These are phyloP conservation scores for Trichoderma arundinaceum DNA, from an alignment of 2,329 filamentous ascomycete genomes.

Conservation along the genomic window DNA sequence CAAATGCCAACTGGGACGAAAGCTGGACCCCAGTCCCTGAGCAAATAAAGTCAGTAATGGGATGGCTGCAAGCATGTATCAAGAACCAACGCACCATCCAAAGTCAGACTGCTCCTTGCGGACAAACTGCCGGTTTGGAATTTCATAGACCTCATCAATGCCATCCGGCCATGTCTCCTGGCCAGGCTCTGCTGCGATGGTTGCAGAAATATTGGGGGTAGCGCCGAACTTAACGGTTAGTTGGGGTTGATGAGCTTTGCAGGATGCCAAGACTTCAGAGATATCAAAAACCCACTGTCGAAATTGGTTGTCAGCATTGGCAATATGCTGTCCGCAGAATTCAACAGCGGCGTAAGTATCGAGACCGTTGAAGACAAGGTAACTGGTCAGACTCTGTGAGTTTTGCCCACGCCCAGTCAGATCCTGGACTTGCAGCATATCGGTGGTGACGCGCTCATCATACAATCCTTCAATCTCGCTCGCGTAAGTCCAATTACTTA, in stretches of 20 bases:
- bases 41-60: neutral
- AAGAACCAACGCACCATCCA: conserved; percentile 11
- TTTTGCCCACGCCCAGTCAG: neutral
- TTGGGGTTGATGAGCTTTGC: neutral
- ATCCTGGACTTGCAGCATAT: conserved; percentile 12
- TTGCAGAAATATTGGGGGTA: conserved; percentile 17
- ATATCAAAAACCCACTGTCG: conserved; percentile 22
- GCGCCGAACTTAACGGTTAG: conserved; percentile 15
- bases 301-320: conserved; percentile 18
- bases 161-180: conserved; percentile 22
- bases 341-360: conserved; percentile 18
- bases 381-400: neutral
- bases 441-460: neutral
- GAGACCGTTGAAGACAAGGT: conserved; percentile 21
- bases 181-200: conserved; percentile 5
- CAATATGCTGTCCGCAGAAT: conserved; percentile 13
- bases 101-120: conserved; percentile 20
- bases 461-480: conserved; percentile 18
- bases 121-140: conserved; percentile 14
- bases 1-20: conserved; percentile 19
- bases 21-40: conserved; percentile 17
- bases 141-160: conserved; percentile 18
- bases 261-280: conserved; percentile 10
- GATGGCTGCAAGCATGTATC: too few species aligned
- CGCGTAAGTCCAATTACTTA: conserved; percentile 17